Evolutionary conservation across 176 grass and related monocot species (phyloP).

Genomic region (Avena eriantha): DNA sequence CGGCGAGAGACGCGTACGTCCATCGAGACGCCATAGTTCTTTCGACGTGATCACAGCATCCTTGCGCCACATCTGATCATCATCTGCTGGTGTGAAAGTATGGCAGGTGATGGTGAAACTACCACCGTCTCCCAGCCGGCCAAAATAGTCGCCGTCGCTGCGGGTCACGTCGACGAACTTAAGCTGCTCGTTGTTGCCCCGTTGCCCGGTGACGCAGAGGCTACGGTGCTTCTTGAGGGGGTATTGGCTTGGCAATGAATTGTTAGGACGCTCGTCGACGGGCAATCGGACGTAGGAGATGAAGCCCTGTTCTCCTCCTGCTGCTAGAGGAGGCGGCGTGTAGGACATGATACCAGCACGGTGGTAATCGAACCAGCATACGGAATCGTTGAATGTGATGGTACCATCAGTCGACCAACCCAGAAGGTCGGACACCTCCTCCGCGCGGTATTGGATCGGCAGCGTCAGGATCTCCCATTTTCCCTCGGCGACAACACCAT

Average conservation of each 20-base stretch:
- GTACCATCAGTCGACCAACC: not conserved
- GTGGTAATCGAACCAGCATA: conserved; percentile 1
- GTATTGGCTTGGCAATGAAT: not conserved
- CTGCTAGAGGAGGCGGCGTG: not conserved
- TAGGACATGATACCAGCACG: not conserved
- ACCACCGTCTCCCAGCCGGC: too few relatives aligned
- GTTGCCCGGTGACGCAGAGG: not conserved
- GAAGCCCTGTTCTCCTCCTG: not conserved
- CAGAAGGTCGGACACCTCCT: not conserved
- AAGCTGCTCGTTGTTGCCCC: not conserved
- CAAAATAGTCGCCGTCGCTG: not conserved
- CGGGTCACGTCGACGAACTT: not conserved
- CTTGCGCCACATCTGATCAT: not conserved
- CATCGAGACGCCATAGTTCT: not conserved
- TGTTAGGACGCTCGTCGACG: not conserved
- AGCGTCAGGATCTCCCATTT: not conserved
- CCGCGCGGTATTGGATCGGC: not conserved
- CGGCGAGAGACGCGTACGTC: not conserved
- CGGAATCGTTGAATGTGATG: not conserved
- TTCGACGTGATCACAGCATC: not conserved
- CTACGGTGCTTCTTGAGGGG: not conserved
- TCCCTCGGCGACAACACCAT: not conserved
- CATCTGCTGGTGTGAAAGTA: not conserved
- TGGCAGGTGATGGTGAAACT: not conserved
- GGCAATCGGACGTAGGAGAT: not conserved